These are phyloP conservation scores for Ramaria sp. DNA, from an alignment of 768 basidiomycete species.

Conservation along the genomic window DNA sequence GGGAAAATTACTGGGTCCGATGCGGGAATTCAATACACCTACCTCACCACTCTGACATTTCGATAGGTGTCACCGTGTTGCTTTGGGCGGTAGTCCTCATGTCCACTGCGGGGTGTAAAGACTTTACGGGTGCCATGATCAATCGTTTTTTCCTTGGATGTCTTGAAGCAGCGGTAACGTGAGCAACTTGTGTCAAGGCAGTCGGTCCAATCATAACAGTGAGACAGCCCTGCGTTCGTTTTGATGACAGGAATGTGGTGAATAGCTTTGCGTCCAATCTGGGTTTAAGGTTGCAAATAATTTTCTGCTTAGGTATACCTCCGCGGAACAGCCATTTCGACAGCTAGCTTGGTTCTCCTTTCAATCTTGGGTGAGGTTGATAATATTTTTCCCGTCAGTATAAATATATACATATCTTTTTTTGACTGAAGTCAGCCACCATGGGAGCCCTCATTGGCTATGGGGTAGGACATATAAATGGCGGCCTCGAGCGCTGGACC, in stretches of 20 bases:
- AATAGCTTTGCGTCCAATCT: neutral
- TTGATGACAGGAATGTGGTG: conserved; percentile 24
- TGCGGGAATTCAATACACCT: neutral
- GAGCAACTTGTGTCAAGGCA: neutral
- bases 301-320: conserved; percentile 8
- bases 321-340: conserved; percentile 19
- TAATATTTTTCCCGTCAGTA: neutral
- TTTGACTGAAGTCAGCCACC: conserved; percentile 14
- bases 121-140: conserved; percentile 18
- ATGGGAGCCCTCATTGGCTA: conserved; percentile 20
- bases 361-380: conserved; percentile 3
- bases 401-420: conserved; percentile 10
- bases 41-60: conserved; percentile 6
- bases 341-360: conserved; percentile 21
- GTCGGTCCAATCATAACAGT: neutral
- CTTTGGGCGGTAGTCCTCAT: conserved; percentile 25
- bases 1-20: conserved; percentile 12
- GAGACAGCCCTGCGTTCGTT: conserved; percentile 16
- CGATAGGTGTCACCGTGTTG: conserved; percentile 15
- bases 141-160: conserved; percentile 20
- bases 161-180: conserved; percentile 21
- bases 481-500: conserved; percentile 19
- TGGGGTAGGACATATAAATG: conserved; percentile 18
- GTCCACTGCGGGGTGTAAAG: conserved; percentile 18
- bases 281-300: neutral